These are phyloP conservation scores for Alternaria alternata DNA, from an alignment of 2,329 filamentous ascomycete genomes.

Conservation along the genomic window DNA sequence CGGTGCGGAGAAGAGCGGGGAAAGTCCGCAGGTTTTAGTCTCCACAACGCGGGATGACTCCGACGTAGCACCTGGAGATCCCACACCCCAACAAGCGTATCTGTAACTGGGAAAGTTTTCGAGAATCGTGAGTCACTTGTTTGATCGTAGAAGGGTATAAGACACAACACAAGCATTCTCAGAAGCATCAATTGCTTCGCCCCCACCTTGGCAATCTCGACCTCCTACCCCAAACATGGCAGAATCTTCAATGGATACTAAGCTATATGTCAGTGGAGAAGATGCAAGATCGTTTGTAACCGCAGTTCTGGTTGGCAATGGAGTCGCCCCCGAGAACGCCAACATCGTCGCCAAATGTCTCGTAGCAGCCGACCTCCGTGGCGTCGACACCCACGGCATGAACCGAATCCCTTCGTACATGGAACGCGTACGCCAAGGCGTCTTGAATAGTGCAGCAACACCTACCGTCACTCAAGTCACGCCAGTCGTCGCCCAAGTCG, in stretches of 20 bases:
- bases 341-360: slow-evolving; percentile 70
- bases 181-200: neutral
- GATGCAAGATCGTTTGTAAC: slow-evolving; percentile 55
- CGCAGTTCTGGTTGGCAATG: slow-evolving; percentile 66
- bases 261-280: slow-evolving; percentile 19
- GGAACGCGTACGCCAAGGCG: slow-evolving; percentile 73
- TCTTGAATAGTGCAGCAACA: slow-evolving; percentile 67
- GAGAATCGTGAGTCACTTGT: neutral
- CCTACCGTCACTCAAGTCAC: slow-evolving; percentile 70
- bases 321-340: slow-evolving; percentile 67
- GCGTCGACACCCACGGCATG: slow-evolving; percentile 82
- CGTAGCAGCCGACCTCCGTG: slow-evolving; percentile 76
- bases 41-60: neutral
- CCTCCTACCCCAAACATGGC: neutral
- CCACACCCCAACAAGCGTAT: neutral
- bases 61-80: neutral
- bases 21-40: neutral
- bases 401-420: slow-evolving; percentile 82
- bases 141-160: neutral
- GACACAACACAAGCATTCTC: neutral
- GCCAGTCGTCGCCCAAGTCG: slow-evolving; percentile 70
- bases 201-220: neutral
- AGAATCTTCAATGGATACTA: neutral
- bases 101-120: neutral
- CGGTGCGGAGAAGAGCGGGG: neutral